Percentiles rank a stretch among this genome's conserved stretches.
phyloP scores from a whole-genome alignment of 1,284 basidiomycete genomes.

The Marasmius tenuissimus region DNA sequence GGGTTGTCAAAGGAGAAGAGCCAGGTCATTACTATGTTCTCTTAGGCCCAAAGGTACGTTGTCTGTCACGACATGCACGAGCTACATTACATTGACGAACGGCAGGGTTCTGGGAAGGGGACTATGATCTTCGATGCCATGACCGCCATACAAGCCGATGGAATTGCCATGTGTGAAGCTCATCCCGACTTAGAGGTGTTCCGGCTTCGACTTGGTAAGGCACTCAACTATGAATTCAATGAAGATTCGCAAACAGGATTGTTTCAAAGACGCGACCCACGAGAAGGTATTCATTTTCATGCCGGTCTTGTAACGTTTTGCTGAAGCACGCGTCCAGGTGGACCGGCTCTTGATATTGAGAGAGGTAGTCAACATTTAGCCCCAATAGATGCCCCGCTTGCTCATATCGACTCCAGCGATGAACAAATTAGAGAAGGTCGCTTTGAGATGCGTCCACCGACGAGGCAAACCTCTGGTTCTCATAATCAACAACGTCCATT shows the following conservation, averaged over 20 bases:
- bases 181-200: constrained; percentile 71
- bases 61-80: neutral
- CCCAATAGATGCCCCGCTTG: constrained; percentile 1
- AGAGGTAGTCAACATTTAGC: constrained; percentile 48
- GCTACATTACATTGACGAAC: constrained; percentile 1
- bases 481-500: constrained; percentile 78
- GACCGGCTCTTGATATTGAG: constrained; percentile 81
- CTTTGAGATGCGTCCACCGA: constrained; percentile 57
- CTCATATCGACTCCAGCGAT: constrained; percentile 43
- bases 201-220: constrained; percentile 79
- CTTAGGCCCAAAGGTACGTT: constrained; percentile 69
- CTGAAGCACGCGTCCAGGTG: constrained; percentile 40
- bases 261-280: constrained; percentile 81
- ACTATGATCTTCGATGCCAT: constrained; percentile 84
- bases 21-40: constrained; percentile 75
- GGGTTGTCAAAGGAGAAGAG: constrained; percentile 74
- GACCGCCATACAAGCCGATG: constrained; percentile 70
- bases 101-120: constrained; percentile 65
- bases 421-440: constrained; percentile 87
- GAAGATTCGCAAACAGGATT: constrained; percentile 79
- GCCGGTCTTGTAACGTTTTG: neutral
- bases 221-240: constrained; percentile 75
- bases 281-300: constrained; percentile 55
- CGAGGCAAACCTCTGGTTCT: constrained; percentile 72
- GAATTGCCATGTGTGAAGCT: constrained; percentile 45